phyloP scores from a whole-genome alignment of 2,329 filamentous ascomycete genomes.

The Thelonectria blattea region DNA sequence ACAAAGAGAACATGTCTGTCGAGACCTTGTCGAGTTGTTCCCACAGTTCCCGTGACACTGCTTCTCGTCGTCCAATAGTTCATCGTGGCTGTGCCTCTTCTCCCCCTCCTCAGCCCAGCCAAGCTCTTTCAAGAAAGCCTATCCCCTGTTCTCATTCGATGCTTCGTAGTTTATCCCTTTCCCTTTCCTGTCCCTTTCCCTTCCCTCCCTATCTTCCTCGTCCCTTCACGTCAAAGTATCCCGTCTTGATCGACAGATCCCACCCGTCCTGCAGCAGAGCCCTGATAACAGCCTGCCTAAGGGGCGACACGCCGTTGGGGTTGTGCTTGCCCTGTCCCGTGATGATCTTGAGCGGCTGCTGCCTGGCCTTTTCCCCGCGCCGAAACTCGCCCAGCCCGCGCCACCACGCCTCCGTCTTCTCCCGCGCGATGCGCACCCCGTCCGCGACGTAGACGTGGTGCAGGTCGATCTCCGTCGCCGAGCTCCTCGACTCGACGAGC shows the following conservation, averaged over 20 bases:
- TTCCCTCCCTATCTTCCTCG: constrained; percentile 38
- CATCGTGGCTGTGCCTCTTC: neutral
- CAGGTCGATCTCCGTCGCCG: constrained; percentile 69
- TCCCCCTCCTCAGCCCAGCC: no score
- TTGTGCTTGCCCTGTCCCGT: constrained; percentile 84
- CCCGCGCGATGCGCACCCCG: constrained; percentile 77
- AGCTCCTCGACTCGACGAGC: constrained; percentile 72
- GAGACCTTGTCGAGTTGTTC: neutral
- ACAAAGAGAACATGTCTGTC: neutral
- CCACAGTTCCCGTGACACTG: neutral
- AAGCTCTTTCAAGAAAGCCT: neutral
- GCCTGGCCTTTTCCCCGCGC: constrained; percentile 56
- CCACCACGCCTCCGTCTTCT: constrained; percentile 77
- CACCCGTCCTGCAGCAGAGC: constrained; percentile 80
- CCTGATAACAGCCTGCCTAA: constrained; percentile 81
- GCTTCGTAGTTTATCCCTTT: neutral
- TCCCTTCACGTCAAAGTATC: constrained; percentile 74
- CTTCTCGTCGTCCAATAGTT: neutral
- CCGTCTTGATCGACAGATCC: constrained; percentile 76
- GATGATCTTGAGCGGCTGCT: constrained; percentile 71
- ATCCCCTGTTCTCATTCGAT: neutral
- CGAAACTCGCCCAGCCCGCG: constrained; percentile 69
- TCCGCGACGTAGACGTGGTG: constrained; percentile 85
- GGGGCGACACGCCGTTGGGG: constrained; percentile 72
- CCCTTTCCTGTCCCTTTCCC: constrained; percentile 59